These are phyloP conservation scores for Pinus taeda DNA, from an alignment of 75 land plant species.

Conservation along the genomic window DNA sequence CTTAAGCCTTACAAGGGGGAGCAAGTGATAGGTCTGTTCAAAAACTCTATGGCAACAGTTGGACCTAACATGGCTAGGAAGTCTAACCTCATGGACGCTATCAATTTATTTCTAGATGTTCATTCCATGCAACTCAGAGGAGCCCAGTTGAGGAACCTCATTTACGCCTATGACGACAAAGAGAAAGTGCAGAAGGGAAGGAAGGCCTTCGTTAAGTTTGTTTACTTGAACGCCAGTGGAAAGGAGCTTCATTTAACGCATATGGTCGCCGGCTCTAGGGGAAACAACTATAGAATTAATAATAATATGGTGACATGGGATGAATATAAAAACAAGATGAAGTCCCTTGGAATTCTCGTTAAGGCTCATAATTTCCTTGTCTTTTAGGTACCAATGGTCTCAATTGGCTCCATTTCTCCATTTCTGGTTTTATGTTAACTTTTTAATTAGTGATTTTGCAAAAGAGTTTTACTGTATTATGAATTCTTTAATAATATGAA, in stretches of 20 bases:
- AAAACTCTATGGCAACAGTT: constrained; percentile 91
- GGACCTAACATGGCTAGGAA: constrained; percentile 99
- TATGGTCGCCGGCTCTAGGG: constrained; percentile 59
- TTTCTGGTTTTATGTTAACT: too few species aligned
- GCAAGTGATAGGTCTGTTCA: constrained; percentile 91
- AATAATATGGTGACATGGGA: constrained; percentile 75
- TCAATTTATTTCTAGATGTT: constrained; percentile 97
- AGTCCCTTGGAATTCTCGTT: constrained; percentile 88
- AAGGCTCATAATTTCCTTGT: constrained; percentile 98
- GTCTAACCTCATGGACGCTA: constrained; percentile 99
- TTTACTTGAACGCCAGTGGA: constrained; percentile 56
- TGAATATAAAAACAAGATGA: constrained; percentile 78
- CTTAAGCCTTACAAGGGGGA: constrained; percentile 99
- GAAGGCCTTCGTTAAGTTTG: constrained; percentile 82
- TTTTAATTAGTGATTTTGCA: too few species aligned
- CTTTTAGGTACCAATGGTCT: constrained; percentile 37
- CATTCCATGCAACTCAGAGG: constrained; percentile 87
- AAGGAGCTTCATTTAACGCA: constrained; percentile 80
- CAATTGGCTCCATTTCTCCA: too few species aligned
- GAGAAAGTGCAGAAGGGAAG: constrained; percentile 67
- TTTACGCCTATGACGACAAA: constrained; percentile 87
- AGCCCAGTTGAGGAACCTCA: constrained; percentile 83
- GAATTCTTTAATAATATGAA: too few species aligned
- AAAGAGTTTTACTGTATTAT: too few species aligned
- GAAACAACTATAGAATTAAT: constrained; percentile 82